Percentiles rank a stretch among this genome's conserved stretches.
phyloP scores from a whole-genome alignment of 768 basidiomycete species.

The Xerocomellus amylosporus region DNA sequence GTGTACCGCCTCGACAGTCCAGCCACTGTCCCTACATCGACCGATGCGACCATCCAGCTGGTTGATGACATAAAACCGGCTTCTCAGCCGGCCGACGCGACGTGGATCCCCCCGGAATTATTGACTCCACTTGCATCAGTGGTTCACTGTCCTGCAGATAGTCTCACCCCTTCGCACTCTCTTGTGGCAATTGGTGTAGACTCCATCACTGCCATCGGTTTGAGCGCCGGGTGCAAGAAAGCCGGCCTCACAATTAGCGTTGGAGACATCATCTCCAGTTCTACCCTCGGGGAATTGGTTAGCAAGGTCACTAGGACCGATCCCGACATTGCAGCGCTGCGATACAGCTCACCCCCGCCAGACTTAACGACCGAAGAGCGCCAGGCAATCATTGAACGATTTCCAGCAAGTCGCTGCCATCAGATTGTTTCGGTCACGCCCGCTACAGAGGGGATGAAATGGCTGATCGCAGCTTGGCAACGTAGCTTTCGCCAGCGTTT shows the following conservation, averaged over 20 bases:
- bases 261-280: conserved; percentile 42
- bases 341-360: neutral
- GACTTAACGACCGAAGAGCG: conserved; percentile 13
- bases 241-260: conserved; percentile 35
- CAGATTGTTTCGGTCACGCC: conserved; percentile 19
- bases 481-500: conserved; percentile 39
- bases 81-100: neutral
- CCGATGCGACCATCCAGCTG: neutral
- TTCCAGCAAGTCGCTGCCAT: conserved; percentile 12
- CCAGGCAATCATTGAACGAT: conserved; percentile 10
- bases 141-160: conserved; percentile 28
- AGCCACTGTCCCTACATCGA: neutral
- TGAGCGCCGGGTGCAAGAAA: conserved; percentile 39
- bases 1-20: conserved; percentile 18
- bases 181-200: conserved; percentile 45
- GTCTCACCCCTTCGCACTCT: conserved; percentile 34
- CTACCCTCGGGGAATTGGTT: conserved; percentile 33
- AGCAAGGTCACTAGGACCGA: conserved; percentile 4
- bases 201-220: conserved; percentile 48
- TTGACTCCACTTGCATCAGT: conserved; percentile 11
- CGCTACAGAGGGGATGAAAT: conserved; percentile 35
- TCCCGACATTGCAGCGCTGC: neutral
- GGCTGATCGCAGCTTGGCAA: conserved; percentile 45
- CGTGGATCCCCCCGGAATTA: conserved; percentile 9
- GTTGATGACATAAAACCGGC: neutral